Evolutionary conservation across 1,284 basidiomycete genomes (phyloP), one percentile per base, ranked within the genome.

Genomic region (Rhodotorula sp.): DNA sequence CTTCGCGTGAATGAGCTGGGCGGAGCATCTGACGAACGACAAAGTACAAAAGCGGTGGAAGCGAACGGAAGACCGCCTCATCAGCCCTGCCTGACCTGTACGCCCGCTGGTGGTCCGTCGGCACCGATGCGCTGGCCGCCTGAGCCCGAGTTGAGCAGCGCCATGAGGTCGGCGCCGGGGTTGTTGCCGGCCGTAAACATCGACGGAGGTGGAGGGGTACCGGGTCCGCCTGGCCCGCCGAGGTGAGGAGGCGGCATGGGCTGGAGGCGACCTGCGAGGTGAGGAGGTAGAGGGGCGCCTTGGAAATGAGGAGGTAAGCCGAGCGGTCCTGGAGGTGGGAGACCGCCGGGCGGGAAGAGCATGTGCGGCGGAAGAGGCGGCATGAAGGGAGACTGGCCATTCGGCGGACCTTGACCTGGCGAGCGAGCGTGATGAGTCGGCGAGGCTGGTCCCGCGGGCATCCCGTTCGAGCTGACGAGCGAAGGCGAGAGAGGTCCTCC

Each of bases 111-210:
- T 31, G 64, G 64, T 5, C 51, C 51, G 22, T 61, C 40, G 11
- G 37, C 60, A 15, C 71, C 67, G n/a, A 69, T 67, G 51, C 71
- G 61, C 59, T 59, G 46, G 7, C 59, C 67, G 7, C 64, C 56
- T 28, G 52, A 22, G 8, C 72, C 72, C 22, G 65, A 65, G 60
- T 74, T 74, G 58, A 74, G 59, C 46, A 74, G 37, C 24, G 69
- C 67, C 72, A 74, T 74, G 53, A 74, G 46, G n/a, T 74, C 72
- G 18, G 67, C 67, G 16, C 68, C 65, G 16, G 67, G 62, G 56
- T 69, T 66, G 6, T 51, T 59, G 8, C 64, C 67, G 1, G 56
- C 20, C 9, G 58, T 56, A 22, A 59, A 53, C 57, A 63, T 59
- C 10, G 47, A 46, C 22, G 50, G 31, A 28, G 55, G 56, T 6